These are phyloP conservation scores for Eutrema yunnanense DNA, from an alignment of 345 rosid genomes.

Conservation along the genomic window DNA sequence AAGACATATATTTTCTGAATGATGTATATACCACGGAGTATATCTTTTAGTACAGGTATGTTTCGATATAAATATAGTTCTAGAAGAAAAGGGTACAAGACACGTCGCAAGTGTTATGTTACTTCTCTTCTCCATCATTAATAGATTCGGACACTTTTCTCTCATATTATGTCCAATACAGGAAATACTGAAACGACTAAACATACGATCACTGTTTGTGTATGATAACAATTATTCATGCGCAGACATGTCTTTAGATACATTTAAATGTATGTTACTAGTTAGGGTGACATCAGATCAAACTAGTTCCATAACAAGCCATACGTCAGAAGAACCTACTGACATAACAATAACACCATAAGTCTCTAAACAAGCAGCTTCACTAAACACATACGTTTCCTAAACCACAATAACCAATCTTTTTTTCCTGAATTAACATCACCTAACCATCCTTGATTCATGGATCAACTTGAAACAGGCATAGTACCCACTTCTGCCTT, in stretches of 20 bases:
- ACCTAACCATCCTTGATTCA: background rate
- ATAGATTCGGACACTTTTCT: background rate
- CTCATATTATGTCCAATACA: background rate
- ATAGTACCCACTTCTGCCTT: background rate
- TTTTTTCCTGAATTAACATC: background rate
- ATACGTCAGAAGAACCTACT: slow-evolving; percentile 13
- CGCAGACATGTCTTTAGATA: background rate
- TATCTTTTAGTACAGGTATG: background rate
- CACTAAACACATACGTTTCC: background rate
- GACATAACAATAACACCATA: slow-evolving; percentile 2
- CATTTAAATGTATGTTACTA: background rate
- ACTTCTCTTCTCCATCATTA: background rate
- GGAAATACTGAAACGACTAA: background rate
- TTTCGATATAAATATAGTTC: background rate
- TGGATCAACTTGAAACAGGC: background rate
- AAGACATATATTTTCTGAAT: background rate
- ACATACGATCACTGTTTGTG: background rate
- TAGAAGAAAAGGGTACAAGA: background rate
- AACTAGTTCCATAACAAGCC: slow-evolving; percentile 18
- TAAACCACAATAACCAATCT: background rate
- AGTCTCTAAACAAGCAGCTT: slow-evolving; percentile 3
- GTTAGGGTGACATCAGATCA: slow-evolving; percentile 3
- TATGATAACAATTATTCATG: background rate
- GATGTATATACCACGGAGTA: background rate
- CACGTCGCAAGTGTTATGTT: background rate